Evolutionary conservation across 2,329 filamentous ascomycete species (phyloP).

Genomic region (Tolypocladium nubicola): DNA sequence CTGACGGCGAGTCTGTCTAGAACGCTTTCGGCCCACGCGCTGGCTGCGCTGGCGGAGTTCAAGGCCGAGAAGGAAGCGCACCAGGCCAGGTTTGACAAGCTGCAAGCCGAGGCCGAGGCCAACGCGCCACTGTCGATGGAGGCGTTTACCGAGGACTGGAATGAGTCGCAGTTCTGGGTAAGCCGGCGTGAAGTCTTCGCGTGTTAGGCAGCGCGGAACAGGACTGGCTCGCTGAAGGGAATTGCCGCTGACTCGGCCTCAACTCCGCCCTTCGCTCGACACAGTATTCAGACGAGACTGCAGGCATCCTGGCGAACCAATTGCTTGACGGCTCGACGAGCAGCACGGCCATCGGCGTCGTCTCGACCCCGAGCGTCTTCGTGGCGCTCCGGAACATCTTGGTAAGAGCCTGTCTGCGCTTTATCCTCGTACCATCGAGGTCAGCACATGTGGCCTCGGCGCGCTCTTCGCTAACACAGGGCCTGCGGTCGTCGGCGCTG

Average conservation of each 20-base stretch:
- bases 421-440: not conserved
- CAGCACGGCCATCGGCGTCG: constrained; percentile 52
- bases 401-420: constrained; percentile 25
- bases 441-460: not conserved
- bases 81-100: constrained; percentile 54
- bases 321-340: constrained; percentile 51
- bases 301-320: constrained; percentile 49
- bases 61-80: constrained; percentile 61
- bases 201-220: not conserved
- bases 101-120: constrained; percentile 52
- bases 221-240: not conserved
- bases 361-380: constrained; percentile 70
- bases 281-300: constrained; percentile 65
- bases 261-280: not conserved
- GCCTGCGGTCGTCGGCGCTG: not conserved
- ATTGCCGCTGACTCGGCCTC: not conserved
- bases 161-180: constrained; percentile 77
- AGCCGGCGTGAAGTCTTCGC: constrained; percentile 8
- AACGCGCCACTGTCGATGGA: constrained; percentile 48
- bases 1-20: constrained; percentile 9
- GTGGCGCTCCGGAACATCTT: constrained; percentile 63
- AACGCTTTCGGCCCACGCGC: constrained; percentile 53
- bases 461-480: not conserved
- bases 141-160: constrained; percentile 71
- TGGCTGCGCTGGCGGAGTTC: constrained; percentile 64